Evolutionary conservation across 306 rosid genomes (phyloP).

Genomic region (Cyamopsis tetragonoloba): DNA sequence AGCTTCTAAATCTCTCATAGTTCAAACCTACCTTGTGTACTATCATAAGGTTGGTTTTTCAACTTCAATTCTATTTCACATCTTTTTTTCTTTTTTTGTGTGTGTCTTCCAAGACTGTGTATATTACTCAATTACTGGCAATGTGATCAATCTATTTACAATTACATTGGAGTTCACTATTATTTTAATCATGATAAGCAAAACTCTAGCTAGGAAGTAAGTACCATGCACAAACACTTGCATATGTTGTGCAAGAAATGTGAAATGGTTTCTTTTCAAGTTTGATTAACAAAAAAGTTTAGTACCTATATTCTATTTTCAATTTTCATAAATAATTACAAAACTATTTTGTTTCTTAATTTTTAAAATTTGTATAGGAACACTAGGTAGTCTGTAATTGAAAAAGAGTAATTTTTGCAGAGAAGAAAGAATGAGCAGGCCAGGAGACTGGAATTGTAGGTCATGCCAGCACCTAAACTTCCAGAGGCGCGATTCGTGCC

Average conservation of each 20-base stretch:
- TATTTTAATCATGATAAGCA: constrained; percentile 13
- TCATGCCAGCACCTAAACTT: constrained; percentile 95
- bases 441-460: constrained; percentile 99
- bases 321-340: no score
- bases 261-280: no score
- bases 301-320: no score
- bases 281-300: neutral
- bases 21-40: constrained; percentile 20
- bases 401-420: constrained; percentile 24
- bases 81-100: constrained; percentile 3
- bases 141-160: constrained; percentile 15
- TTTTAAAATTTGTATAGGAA: no score
- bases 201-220: constrained; percentile 17
- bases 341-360: no score
- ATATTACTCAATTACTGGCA: neutral
- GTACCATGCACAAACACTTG: constrained; percentile 9
- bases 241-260: neutral
- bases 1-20: constrained; percentile 23
- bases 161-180: neutral
- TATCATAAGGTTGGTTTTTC: constrained; percentile 41
- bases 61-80: neutral
- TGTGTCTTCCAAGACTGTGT: neutral
- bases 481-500: constrained; percentile 95
- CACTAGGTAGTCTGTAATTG: no score
- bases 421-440: constrained; percentile 67